phyloP scores from a whole-genome alignment of 148 eudicot species.

The Rhododendron molle region DNA sequence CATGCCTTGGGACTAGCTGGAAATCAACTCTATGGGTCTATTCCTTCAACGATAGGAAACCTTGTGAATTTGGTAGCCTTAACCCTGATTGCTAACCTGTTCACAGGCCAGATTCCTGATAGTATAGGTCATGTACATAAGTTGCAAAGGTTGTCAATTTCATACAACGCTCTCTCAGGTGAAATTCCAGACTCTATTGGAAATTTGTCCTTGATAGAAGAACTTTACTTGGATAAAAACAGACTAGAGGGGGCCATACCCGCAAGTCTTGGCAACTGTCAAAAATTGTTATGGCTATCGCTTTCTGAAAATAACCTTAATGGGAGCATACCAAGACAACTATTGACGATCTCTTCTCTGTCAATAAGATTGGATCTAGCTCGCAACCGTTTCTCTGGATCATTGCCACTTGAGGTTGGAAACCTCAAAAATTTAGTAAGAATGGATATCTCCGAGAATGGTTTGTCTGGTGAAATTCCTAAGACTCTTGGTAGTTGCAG shows the following conservation, averaged over 20 bases:
- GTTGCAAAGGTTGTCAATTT: too few species aligned
- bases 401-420: background rate
- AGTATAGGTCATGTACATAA: too few species aligned
- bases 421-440: background rate
- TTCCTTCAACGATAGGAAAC: too few species aligned
- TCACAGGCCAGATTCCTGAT: too few species aligned
- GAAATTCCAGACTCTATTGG: too few species aligned
- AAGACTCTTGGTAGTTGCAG: background rate
- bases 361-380: background rate
- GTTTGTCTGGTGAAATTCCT: background rate
- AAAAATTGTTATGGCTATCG: background rate
- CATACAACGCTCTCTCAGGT: too few species aligned
- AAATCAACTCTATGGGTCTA: too few species aligned
- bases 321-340: conserved; percentile 9
- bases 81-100: too few species aligned
- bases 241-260: too few species aligned
- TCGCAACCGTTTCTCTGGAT: background rate
- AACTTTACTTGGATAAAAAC: too few species aligned
- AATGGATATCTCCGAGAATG: background rate
- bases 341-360: background rate
- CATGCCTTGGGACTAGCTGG: rapidly evolving
- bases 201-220: too few species aligned
- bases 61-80: background rate
- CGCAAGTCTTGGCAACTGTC: background rate
- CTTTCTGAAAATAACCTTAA: conserved; percentile 6